Evolutionary conservation across 2,329 filamentous ascomycete species (phyloP).

Genomic region (Calonectria honghensis): DNA sequence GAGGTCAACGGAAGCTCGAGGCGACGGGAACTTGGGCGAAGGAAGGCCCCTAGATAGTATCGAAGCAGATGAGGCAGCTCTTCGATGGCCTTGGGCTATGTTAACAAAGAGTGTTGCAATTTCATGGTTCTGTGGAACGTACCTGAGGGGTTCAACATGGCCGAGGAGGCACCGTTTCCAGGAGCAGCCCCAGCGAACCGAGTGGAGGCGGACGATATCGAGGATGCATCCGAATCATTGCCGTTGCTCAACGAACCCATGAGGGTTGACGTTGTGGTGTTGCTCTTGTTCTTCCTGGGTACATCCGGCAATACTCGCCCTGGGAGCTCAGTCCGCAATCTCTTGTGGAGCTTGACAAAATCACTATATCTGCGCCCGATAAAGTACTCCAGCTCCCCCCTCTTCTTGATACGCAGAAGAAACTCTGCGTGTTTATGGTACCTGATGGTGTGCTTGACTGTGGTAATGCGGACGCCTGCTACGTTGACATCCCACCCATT

Average conservation of each 20-base stretch:
- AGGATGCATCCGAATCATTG: slow-evolving; percentile 84
- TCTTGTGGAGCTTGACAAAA: slow-evolving; percentile 87
- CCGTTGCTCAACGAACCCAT: slow-evolving; percentile 73
- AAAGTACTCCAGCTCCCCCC: slow-evolving; percentile 84
- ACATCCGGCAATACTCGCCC: slow-evolving; percentile 91
- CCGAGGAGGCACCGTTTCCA: slow-evolving; percentile 48
- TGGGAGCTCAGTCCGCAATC: slow-evolving; percentile 87
- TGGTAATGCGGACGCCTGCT: slow-evolving; percentile 87
- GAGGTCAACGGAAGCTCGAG: slow-evolving; percentile 58
- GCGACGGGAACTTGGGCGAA: slow-evolving; percentile 55
- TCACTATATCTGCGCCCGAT: slow-evolving; percentile 92
- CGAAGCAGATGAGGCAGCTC: slow-evolving; percentile 55
- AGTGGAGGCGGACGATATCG: slow-evolving; percentile 87
- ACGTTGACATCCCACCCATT: slow-evolving; percentile 98
- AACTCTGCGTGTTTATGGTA: slow-evolving; percentile 97
- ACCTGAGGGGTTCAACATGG: slow-evolving; percentile 57
- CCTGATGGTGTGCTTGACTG: slow-evolving; percentile 88
- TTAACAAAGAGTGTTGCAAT: slow-evolving; percentile 34
- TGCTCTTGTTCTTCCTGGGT: slow-evolving; percentile 93
- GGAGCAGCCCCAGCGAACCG: slow-evolving; percentile 68
- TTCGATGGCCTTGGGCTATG: slow-evolving; percentile 49
- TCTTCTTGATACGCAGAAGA: slow-evolving; percentile 87
- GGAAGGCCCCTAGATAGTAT: slow-evolving; percentile 56
- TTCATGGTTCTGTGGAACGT: neutral
- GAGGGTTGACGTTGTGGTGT: slow-evolving; percentile 78